Evolutionary conservation across 371 early-diverging fungal genomes (phyloP), one percentile per base, ranked within the genome.

Genomic region (Mortierella sp.): DNA sequence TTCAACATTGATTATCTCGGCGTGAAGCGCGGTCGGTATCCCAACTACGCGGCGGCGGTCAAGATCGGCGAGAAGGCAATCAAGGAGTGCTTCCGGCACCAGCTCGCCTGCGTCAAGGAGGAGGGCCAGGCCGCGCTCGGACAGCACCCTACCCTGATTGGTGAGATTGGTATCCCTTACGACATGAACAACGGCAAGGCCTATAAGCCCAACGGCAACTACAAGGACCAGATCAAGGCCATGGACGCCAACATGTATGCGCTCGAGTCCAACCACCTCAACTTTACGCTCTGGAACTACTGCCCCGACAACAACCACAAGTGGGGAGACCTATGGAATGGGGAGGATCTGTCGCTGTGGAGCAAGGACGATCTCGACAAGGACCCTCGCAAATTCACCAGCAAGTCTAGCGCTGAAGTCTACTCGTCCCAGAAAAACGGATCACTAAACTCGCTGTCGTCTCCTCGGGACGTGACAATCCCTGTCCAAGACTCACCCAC

Each of bases 121-220:
- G 94, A 94, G 72, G 92, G 92, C 2, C 71, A 69, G 4, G 74
- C 83, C 1, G 79, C 85, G 10, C 71, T 93, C 7, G 92, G 87
- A 34, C 68, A 71, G 29, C 73, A 86, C 70, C 94, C 94, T 16
- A 89, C 89, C 48, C 67, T 94, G 1, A 80, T 94, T 19, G 94
- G 94, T 22, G 94, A 94, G 79, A 92, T 91, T 63, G 94, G 94
- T 45, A 93, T 94, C 58, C 94, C 94, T 0, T 93, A 91, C 68
- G 94, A 94, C 66, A 89, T 94, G 88, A 87, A 92, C 67, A 72
- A 73, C 24, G 68, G 73, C 52, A 79, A 75, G 52, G 71, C 89
- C 1, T 90, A 84, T 58, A 71, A 67, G 52, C 68, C 80, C n/a
- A 65, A 76, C 37, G 86, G 87, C 29, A 81, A 81, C 50, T 85